These are phyloP conservation scores for Penicillium digitatum DNA, from an alignment of 2,329 filamentous ascomycete species.

Conservation along the genomic window DNA sequence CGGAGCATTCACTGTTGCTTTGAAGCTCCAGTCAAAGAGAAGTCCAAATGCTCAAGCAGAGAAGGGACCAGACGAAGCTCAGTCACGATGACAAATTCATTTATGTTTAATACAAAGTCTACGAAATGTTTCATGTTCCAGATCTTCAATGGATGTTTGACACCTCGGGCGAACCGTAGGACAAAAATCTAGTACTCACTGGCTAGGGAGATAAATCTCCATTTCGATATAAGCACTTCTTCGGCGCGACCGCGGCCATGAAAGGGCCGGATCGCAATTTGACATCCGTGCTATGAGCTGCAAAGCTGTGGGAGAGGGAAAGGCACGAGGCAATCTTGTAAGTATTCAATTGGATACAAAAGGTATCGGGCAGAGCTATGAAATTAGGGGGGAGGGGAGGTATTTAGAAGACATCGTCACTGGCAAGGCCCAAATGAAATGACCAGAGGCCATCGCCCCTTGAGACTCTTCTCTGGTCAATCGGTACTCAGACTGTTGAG, in stretches of 20 bases:
- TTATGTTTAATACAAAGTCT: background rate
- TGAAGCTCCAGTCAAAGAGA: background rate
- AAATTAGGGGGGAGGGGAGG: background rate
- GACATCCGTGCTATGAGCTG: slow-evolving; percentile 82
- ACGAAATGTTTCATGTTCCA: slow-evolving; percentile 33
- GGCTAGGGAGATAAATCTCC: slow-evolving; percentile 26
- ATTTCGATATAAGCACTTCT: slow-evolving; percentile 85
- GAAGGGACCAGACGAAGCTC: background rate
- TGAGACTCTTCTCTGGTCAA: slow-evolving; percentile 6
- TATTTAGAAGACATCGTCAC: background rate
- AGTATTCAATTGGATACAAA: slow-evolving; percentile 4
- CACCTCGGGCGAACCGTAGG: slow-evolving; percentile 32
- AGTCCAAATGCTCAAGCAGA: background rate
- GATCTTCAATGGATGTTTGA: slow-evolving; percentile 46
- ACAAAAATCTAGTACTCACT: slow-evolving; percentile 46
- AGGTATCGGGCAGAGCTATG: background rate
- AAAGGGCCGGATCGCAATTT: slow-evolving; percentile 88
- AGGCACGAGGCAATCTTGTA: background rate
- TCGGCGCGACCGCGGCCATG: slow-evolving; percentile 96
- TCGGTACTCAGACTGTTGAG: slow-evolving; percentile 33
- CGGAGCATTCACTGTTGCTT: no score
- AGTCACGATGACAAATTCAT: background rate
- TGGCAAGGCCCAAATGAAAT: background rate
- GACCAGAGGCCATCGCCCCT: background rate
- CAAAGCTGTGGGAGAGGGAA: slow-evolving; percentile 16